A percentile compares a stretch with the other conserved stretches of the same genome.
These are phyloP conservation scores for Boehmeria nivea DNA, from an alignment of 306 rosid genomes.

Conservation along the genomic window DNA sequence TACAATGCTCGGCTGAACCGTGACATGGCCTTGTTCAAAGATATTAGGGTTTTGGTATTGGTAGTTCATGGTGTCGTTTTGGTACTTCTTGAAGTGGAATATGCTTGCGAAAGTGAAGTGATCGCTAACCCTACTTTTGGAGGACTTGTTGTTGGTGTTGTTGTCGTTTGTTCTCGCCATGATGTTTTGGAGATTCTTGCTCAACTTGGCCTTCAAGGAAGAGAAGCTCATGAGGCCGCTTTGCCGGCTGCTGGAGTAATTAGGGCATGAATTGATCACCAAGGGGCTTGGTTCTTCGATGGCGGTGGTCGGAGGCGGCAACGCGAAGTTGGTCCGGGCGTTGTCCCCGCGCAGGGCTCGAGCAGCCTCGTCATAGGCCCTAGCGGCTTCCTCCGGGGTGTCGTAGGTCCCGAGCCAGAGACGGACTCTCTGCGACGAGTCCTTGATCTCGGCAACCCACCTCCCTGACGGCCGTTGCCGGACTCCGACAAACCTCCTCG, in stretches of 20 bases:
- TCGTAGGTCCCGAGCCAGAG: constrained; percentile 93
- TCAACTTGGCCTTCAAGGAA: constrained; percentile 64
- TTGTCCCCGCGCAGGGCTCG: constrained; percentile 71
- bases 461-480: constrained; percentile 87
- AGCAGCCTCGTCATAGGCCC: constrained; percentile 89
- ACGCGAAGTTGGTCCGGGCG: constrained; percentile 71
- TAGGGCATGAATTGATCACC: constrained; percentile 14
- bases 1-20: constrained; percentile 78
- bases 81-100: constrained; percentile 44
- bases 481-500: constrained; percentile 68
- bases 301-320: constrained; percentile 6
- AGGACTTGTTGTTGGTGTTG: constrained; percentile 25
- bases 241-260: constrained; percentile 12
- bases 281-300: constrained; percentile 4
- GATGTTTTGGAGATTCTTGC: constrained; percentile 73
- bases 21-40: constrained; percentile 34
- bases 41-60: constrained; percentile 27
- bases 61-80: constrained; percentile 21
- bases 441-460: constrained; percentile 96
- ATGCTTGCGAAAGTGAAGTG: constrained; percentile 78
- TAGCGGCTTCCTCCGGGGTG: constrained; percentile 84
- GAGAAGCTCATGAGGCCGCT: constrained; percentile 47
- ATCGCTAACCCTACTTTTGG: constrained; percentile 82
- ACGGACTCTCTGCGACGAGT: constrained; percentile 78
- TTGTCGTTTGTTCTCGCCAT: constrained; percentile 53